phyloP scores from a whole-genome alignment of 345 rosid genomes.

The Brassica napus region DNA sequence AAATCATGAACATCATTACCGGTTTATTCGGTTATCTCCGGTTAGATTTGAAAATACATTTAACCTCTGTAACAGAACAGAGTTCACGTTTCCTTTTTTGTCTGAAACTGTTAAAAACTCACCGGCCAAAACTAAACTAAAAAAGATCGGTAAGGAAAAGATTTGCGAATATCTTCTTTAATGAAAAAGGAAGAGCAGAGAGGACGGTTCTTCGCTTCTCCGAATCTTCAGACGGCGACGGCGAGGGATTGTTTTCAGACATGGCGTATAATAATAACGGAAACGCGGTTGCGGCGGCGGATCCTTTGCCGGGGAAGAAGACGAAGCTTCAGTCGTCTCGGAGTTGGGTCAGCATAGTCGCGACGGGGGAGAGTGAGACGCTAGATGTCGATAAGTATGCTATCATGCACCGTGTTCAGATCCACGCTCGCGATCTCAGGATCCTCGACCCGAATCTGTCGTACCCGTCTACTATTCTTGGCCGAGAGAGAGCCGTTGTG shows the following conservation, averaged over 20 bases:
- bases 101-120: conserved; percentile 25
- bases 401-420: conserved; percentile 93
- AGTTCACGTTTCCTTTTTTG: conserved; percentile 1
- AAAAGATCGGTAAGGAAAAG: conserved; percentile 14
- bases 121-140: conserved; percentile 17
- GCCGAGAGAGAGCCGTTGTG: conserved; percentile 93
- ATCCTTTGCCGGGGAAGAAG: conserved; percentile 73
- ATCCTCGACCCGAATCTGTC: conserved; percentile 91
- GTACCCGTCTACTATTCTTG: conserved; percentile 96
- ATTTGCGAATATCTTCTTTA: conserved; percentile 14
- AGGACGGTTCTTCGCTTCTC: conserved; percentile 10
- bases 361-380: conserved; percentile 51
- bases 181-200: conserved; percentile 29
- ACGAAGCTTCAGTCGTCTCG: conserved; percentile 64
- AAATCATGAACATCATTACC: not conserved
- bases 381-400: conserved; percentile 77
- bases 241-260: conserved; percentile 17
- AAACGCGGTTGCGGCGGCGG: conserved; percentile 73
- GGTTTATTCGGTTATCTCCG: not conserved
- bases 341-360: conserved; percentile 68
- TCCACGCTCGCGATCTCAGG: conserved; percentile 98
- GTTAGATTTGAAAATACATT: not conserved
- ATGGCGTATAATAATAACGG: conserved; percentile 60
- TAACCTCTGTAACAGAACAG: conserved; percentile 6
- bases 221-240: conserved; percentile 31